Conservation (phyloP, 768 basidiomycete species). For the Tylopilus rubrobrunneus region DNA sequence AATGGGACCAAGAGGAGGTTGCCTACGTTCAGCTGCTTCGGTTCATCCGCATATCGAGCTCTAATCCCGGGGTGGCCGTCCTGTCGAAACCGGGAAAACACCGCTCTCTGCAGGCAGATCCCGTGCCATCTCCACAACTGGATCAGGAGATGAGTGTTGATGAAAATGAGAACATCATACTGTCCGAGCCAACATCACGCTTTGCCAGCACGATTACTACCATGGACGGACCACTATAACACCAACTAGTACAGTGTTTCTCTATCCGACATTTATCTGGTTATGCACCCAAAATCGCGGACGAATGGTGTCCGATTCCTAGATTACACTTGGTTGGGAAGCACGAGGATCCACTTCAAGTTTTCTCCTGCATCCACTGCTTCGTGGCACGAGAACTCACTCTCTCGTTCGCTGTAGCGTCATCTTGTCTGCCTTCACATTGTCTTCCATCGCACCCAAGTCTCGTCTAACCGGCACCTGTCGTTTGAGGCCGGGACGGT, state of each 20-base stretch:
- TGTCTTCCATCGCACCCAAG: too few relatives aligned
- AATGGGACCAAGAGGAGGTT: slow-evolving; percentile 75
- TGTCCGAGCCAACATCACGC: slow-evolving; percentile 28
- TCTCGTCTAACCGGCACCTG: too few relatives aligned
- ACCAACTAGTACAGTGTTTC: not conserved
- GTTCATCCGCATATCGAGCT: slow-evolving; percentile 71
- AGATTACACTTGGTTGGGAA: too few relatives aligned
- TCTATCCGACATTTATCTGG: too few relatives aligned
- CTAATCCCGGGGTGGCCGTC: slow-evolving; percentile 41
- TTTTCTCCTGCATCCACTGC: too few relatives aligned
- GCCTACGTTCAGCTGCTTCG: slow-evolving; percentile 69
- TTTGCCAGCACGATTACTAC: slow-evolving; percentile 37
- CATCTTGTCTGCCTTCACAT: too few relatives aligned
- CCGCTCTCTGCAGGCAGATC: slow-evolving; percentile 26
- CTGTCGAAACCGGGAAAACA: slow-evolving; percentile 65
- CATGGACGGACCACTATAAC: slow-evolving; percentile 33
- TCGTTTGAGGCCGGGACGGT: too few relatives aligned
- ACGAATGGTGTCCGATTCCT: too few relatives aligned
- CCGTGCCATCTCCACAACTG: not conserved
- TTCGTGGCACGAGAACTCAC: too few relatives aligned
- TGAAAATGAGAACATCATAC: slow-evolving; percentile 20
- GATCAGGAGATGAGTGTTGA: slow-evolving; percentile 30
- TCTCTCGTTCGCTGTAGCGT: too few relatives aligned
- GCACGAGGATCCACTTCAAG: too few relatives aligned
- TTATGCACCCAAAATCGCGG: too few relatives aligned